phyloP scores from a whole-genome alignment of 805 yeast genomes.

The Maudiozyma saulgeensis region DNA sequence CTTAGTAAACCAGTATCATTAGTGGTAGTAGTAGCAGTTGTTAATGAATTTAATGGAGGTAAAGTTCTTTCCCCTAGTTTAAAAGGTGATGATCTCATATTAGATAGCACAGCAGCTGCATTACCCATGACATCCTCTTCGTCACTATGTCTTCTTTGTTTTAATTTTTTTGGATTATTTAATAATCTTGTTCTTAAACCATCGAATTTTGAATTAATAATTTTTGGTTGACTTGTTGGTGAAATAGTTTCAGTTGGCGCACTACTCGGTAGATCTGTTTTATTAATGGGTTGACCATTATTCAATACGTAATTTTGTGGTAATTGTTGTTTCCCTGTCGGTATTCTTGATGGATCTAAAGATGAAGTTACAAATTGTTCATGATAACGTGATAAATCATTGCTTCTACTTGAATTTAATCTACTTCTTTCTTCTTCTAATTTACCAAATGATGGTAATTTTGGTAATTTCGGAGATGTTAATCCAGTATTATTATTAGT shows the following conservation, averaged over 20 bases:
- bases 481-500: neutral
- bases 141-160: neutral
- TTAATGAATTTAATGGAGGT: neutral
- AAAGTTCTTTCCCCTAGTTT: slow-evolving; percentile 13
- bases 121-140: slow-evolving; percentile 22
- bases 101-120: slow-evolving; percentile 28
- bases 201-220: slow-evolving; percentile 26
- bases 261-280: neutral
- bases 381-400: slow-evolving; percentile 8
- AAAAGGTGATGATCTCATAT: slow-evolving; percentile 29
- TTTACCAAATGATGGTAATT: neutral
- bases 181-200: slow-evolving; percentile 23
- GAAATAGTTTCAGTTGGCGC: neutral
- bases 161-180: slow-evolving; percentile 13
- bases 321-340: neutral
- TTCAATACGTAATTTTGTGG: neutral
- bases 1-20: slow-evolving; percentile 5
- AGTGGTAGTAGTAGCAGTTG: neutral
- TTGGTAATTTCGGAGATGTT: slow-evolving; percentile 11
- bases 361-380: slow-evolving; percentile 5
- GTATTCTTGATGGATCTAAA: neutral
- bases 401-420: neutral
- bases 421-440: neutral
- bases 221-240: slow-evolving; percentile 13
- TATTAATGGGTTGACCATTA: neutral